phyloP scores from a whole-genome alignment of 1,284 basidiomycete species.

The Takashimella tepidaria region DNA sequence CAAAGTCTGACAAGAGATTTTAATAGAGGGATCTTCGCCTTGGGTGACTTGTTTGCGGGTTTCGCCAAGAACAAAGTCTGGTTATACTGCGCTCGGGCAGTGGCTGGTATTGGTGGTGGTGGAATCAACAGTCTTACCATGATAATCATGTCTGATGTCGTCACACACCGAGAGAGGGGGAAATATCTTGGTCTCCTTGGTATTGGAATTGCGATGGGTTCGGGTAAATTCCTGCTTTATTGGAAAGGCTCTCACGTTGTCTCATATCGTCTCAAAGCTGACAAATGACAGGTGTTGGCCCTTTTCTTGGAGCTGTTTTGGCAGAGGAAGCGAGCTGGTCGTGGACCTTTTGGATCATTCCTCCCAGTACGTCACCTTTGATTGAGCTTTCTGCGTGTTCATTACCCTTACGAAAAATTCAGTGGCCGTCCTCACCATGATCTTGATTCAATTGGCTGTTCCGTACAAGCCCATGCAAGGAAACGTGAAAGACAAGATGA shows the following conservation, averaged over 20 bases:
- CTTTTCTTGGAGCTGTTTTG: conserved; percentile 27
- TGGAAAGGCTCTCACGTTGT: no score
- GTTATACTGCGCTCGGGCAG: conserved; percentile 39
- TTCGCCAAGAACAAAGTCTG: conserved; percentile 28
- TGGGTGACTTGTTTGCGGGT: conserved; percentile 31
- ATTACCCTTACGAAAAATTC: no score
- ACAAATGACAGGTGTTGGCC: conserved; percentile 17
- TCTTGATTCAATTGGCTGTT: conserved; percentile 26
- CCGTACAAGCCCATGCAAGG: conserved; percentile 26
- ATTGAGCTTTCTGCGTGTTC: no score
- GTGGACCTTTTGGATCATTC: conserved; percentile 35
- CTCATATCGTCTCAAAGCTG: no score
- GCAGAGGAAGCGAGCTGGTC: conserved; percentile 24
- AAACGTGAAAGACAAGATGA: conserved; percentile 20
- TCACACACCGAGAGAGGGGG: conserved; percentile 44
- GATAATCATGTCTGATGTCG: conserved; percentile 47
- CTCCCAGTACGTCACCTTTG: conserved; percentile 16
- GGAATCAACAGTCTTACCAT: conserved; percentile 46
- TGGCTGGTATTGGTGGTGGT: conserved; percentile 49
- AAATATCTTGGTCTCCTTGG: conserved; percentile 42
- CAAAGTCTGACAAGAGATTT: not conserved
- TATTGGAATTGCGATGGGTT: conserved; percentile 26
- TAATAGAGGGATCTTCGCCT: conserved; percentile 18
- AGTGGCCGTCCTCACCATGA: conserved; percentile 21
- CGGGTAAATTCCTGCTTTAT: conserved; percentile 9